Percentiles rank a stretch among this genome's conserved stretches.
phyloP scores from a whole-genome alignment of 257 asterid species.

The Euphrasia confusa region DNA sequence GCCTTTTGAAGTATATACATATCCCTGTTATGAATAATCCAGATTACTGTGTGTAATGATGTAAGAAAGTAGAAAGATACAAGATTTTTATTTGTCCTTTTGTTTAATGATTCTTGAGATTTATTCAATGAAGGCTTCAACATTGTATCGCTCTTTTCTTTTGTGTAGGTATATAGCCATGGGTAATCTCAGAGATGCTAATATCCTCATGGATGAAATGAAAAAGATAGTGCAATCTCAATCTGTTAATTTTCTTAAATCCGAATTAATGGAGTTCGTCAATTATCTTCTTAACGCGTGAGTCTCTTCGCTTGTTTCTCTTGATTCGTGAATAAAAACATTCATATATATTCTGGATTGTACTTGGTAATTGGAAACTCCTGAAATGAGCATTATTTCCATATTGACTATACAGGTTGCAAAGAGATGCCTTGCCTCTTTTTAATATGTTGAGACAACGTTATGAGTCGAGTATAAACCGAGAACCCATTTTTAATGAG shows the following conservation, averaged over 20 bases:
- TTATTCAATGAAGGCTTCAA: conserved; percentile 8
- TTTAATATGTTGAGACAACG: conserved; percentile 79
- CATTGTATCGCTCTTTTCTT: neutral
- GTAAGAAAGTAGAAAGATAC: neutral
- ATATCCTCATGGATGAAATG: conserved; percentile 69
- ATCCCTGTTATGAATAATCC: neutral
- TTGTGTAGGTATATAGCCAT: conserved; percentile 66
- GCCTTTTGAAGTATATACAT: neutral
- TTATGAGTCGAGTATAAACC: conserved; percentile 55
- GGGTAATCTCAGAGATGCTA: conserved; percentile 96
- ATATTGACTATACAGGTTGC: conserved; percentile 52
- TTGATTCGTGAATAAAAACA: neutral
- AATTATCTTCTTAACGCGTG: conserved; percentile 75
- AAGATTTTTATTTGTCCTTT: conserved; percentile 4
- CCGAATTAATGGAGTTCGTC: conserved; percentile 74
- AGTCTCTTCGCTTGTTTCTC: conserved; percentile 27
- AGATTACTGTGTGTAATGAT: neutral
- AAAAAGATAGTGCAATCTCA: conserved; percentile 56
- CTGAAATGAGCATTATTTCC: conserved; percentile 16
- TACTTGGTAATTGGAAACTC: conserved; percentile 3
- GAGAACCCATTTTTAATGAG: conserved; percentile 69
- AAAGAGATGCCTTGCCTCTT: conserved; percentile 92
- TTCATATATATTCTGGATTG: neutral
- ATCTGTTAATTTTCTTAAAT: conserved; percentile 57
- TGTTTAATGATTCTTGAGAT: neutral